These are phyloP conservation scores for Galerina sulciceps DNA, from an alignment of 768 basidiomycete species.

Conservation along the genomic window DNA sequence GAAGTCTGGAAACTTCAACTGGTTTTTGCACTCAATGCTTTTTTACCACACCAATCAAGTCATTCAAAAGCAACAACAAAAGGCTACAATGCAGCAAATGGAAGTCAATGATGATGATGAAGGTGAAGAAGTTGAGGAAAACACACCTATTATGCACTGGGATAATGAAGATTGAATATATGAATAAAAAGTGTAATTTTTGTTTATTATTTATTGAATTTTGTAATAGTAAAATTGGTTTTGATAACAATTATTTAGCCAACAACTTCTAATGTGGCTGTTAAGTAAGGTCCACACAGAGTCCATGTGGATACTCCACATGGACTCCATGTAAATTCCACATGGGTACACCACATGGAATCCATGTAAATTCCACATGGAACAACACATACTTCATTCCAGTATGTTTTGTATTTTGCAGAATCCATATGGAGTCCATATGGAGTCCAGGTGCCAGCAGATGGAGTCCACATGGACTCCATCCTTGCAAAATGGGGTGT, in stretches of 20 bases:
- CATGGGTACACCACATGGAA: background rate
- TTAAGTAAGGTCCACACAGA: background rate
- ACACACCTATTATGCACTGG: background rate
- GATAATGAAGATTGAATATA: background rate
- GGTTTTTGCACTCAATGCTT: too few relatives aligned
- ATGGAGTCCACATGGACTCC: background rate
- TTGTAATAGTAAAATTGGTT: background rate
- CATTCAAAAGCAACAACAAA: background rate
- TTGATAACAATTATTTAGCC: background rate
- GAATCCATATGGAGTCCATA: background rate
- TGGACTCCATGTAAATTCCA: background rate
- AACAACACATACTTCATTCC: background rate
- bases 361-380: background rate
- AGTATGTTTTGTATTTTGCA: background rate
- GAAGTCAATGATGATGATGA: background rate
- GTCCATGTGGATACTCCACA: background rate
- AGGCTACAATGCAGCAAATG: background rate
- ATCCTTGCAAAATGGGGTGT: background rate
- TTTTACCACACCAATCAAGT: too few relatives aligned
- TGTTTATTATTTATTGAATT: background rate
- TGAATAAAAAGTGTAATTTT: background rate
- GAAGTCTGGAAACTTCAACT: too few relatives aligned
- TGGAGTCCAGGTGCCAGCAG: background rate
- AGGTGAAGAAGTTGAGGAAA: background rate
- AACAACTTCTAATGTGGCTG: background rate